Conservation (phyloP, 2,329 filamentous ascomycete species). For the Pseudogymnoascus sp. region DNA sequence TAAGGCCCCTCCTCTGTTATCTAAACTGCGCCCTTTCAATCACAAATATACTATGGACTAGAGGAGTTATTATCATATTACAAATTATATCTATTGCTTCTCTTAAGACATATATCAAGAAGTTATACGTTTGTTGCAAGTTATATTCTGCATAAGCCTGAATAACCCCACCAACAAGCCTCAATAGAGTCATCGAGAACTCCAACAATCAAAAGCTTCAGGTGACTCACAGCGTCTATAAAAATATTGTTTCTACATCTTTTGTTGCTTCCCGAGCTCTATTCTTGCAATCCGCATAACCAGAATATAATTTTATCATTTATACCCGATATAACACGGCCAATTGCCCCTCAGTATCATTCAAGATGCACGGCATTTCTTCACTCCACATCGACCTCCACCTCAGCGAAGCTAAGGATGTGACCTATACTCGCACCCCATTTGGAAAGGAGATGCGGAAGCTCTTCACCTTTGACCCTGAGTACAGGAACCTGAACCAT, state of each 20-base stretch:
- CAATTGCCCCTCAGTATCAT: not conserved
- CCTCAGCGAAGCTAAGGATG: constrained; percentile 10
- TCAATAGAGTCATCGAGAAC: not conserved
- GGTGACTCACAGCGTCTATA: not conserved
- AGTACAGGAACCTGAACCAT: constrained; percentile 30
- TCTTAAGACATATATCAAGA: not conserved
- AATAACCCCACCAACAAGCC: not conserved
- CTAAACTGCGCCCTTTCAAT: not conserved
- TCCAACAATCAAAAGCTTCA: not conserved
- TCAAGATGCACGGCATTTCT: constrained; percentile 18
- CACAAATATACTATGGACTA: not conserved
- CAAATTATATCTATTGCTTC: not conserved
- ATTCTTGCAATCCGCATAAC: not conserved
- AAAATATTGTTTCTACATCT: not conserved
- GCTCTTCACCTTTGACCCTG: constrained; percentile 27
- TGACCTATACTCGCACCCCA: constrained; percentile 20
- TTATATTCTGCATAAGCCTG: not conserved
- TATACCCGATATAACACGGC: not conserved
- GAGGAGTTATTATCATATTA: not conserved
- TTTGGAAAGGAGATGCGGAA: constrained; percentile 29
- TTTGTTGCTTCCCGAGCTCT: not conserved
- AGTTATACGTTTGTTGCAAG: not conserved
- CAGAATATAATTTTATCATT: not conserved
- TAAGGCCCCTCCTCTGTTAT: not conserved
- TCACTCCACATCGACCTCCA: constrained; percentile 4